Percentiles rank a stretch among this genome's conserved stretches.
phyloP scores from a whole-genome alignment of 148 eudicot species.

The Arbutus unedo region DNA sequence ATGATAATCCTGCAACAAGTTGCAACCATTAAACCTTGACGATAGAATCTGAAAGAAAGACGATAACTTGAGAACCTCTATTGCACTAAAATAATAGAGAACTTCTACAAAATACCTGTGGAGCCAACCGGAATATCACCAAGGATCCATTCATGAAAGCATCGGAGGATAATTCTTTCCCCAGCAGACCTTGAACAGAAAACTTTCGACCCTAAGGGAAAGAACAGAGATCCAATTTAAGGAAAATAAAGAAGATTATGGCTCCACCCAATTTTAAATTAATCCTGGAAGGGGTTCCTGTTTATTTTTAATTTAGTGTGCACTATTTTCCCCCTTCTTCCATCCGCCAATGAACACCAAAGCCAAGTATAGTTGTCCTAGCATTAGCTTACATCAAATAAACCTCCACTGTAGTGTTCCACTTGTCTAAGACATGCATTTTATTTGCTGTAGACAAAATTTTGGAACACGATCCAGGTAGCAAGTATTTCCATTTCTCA shows the following conservation, averaged over 20 bases:
- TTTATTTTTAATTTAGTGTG: neutral
- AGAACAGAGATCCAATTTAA: neutral
- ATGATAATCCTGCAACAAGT: constrained; percentile 78
- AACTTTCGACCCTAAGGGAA: constrained; percentile 68
- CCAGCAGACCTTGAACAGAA: constrained; percentile 86
- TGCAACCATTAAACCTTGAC: constrained; percentile 11
- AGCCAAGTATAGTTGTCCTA: neutral
- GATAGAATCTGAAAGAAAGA: neutral
- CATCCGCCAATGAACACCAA: neutral
- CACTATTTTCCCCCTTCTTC: neutral
- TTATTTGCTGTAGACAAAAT: neutral
- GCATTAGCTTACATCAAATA: constrained; percentile 4
- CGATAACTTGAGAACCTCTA: constrained; percentile 15
- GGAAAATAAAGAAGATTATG: neutral
- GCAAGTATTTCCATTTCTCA: neutral
- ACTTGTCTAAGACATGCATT: neutral
- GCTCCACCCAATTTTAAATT: neutral
- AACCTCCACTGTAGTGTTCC: neutral
- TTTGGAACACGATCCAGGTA: neutral
- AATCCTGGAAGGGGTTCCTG: neutral
- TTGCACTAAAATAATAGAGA: neutral
- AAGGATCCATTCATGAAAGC: constrained; percentile 73
- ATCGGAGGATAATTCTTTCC: constrained; percentile 45
- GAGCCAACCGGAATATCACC: constrained; percentile 95
- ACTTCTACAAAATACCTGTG: constrained; percentile 56